Evolutionary conservation across 1,139 yeast genomes (phyloP), one percentile per base, ranked within the genome.

Genomic region (Yamadazyma diospyri): DNA sequence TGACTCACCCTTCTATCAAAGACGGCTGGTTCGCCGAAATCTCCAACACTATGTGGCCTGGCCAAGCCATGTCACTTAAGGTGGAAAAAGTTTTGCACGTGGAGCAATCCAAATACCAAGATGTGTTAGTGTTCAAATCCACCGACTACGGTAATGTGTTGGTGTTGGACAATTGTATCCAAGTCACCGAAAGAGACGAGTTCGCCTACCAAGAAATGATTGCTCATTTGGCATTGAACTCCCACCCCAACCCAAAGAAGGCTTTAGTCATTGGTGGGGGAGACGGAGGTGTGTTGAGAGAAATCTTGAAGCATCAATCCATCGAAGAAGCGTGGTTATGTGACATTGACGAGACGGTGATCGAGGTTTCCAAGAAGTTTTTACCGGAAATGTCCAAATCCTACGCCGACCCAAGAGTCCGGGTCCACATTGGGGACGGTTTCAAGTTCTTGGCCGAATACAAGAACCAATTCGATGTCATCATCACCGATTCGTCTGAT

Each of bases 141-240:
- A 77, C 89, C 29, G 79, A 81, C 57, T 87, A 85, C 59, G 97
- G 97, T 47, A 88, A 88, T 52, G 97, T 88, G 24, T 70, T 88
- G 48, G 96, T 87, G 17, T 72, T 88, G 50, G 97, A 88, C 61
- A 88, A 89, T 43, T 88, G 86, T 39, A 83, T 88, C 51, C 97
- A 88, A 64, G 92, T 82, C 37, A 86, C 96, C 32, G 97, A 88
- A 64, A 77, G 96, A 53, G 97, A 88, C 56, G 97, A 88, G 64
- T 88, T 86, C 60, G 78, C 95, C 34, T 86, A 86, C 69, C 97
- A 88, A 67, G 97, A 88, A 61, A 86, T 88, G 95, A 88, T 88
- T 58, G 67, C 95, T 26, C 96, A 88, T 62, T 69, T 88, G 53
- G 94, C 95, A 10, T 55, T 88, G 63, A 84, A 83, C 75, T 78